A percentile compares a stretch with the other conserved stretches of the same genome.
phyloP scores from a whole-genome alignment of 2,329 filamentous ascomycete genomes.

The Cryphonectria parasitica region DNA sequence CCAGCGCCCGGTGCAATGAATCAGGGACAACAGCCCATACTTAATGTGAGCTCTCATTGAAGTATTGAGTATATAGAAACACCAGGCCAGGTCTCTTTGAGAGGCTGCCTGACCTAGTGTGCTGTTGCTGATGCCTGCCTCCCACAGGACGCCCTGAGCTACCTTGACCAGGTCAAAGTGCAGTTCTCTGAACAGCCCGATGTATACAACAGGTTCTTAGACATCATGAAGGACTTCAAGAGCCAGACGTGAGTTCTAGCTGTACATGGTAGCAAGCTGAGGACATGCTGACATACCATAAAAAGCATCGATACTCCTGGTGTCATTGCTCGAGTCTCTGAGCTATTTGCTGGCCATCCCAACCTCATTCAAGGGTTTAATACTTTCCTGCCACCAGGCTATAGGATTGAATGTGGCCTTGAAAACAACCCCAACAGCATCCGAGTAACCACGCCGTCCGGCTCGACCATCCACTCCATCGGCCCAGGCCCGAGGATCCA shows the following conservation, averaged over 20 bases:
- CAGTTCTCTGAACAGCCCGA: conserved; percentile 96
- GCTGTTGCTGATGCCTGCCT: conserved; percentile 34
- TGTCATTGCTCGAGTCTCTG: conserved; percentile 94
- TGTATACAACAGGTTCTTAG: conserved; percentile 94
- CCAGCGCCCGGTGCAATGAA: conserved; percentile 61
- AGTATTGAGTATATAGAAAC: conserved; percentile 14
- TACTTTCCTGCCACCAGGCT: conserved; percentile 93
- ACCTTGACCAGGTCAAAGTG: conserved; percentile 97
- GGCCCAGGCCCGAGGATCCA: conserved; percentile 54
- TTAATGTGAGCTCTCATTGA: conserved; percentile 60
- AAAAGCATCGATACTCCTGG: conserved; percentile 89
- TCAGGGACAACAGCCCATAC: conserved; percentile 82
- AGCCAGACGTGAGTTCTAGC: conserved; percentile 78
- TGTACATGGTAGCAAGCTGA: conserved; percentile 4
- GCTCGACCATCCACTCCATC: conserved; percentile 93
- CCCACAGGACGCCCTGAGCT: conserved; percentile 75
- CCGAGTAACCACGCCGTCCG: conserved; percentile 93
- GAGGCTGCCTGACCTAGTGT: not conserved
- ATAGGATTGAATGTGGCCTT: conserved; percentile 93
- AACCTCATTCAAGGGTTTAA: conserved; percentile 98
- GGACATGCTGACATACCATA: conserved; percentile 27
- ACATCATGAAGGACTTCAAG: conserved; percentile 99
- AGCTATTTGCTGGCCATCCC: conserved; percentile 92
- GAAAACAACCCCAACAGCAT: conserved; percentile 96
- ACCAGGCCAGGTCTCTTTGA: conserved; percentile 14